phyloP scores from a whole-genome alignment of 257 asterid species.

The Plantago major region DNA sequence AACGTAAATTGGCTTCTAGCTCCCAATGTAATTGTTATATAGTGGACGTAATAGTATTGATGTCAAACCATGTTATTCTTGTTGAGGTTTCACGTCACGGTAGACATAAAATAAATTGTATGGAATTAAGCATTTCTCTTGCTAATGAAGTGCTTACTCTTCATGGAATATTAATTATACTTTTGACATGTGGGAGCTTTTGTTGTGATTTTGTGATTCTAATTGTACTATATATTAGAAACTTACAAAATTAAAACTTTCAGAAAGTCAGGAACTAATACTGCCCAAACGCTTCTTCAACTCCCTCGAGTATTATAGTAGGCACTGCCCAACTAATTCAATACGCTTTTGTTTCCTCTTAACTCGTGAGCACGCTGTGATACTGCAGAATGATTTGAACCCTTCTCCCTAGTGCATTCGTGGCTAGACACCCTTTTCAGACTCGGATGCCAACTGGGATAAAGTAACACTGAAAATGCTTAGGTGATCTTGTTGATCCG shows the following conservation, averaged over 20 bases:
- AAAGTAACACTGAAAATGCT: neutral
- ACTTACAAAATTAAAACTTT: neutral
- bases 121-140: constrained; percentile 20
- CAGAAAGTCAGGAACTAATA: neutral
- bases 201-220: neutral
- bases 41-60: constrained; percentile 29
- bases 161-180: constrained; percentile 13
- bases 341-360: neutral
- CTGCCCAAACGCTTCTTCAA: neutral
- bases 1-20: constrained; percentile 44
- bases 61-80: constrained; percentile 25
- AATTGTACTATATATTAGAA: constrained; percentile 14
- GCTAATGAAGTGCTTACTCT: constrained; percentile 29
- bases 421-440: constrained; percentile 7
- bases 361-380: neutral
- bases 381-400: neutral
- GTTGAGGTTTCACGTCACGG: constrained; percentile 21
- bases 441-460: constrained; percentile 2
- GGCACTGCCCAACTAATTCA: constrained; percentile 1
- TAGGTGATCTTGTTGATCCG: too few relatives aligned
- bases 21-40: constrained; percentile 31
- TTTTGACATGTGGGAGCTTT: neutral
- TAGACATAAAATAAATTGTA: constrained; percentile 39
- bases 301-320: constrained; percentile 2
- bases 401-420: constrained; percentile 2